phyloP scores from a whole-genome alignment of 2,329 filamentous ascomycete genomes.

The Sclerotinia minor region DNA sequence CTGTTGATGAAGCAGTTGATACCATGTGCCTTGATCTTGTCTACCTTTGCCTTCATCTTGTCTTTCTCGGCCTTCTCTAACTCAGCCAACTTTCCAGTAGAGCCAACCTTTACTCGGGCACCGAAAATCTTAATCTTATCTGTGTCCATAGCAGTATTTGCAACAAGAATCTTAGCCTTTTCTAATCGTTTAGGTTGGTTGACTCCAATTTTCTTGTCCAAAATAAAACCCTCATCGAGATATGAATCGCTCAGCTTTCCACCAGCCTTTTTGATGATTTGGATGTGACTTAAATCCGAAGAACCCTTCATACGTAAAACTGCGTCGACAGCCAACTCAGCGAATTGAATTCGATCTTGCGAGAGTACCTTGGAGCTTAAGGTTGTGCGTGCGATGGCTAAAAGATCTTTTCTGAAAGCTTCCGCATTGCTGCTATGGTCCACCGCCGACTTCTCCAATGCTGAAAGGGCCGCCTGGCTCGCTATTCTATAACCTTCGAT shows the following conservation, averaged over 20 bases:
- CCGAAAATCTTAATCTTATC: conserved; percentile 99
- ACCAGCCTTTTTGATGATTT: conserved; percentile 99
- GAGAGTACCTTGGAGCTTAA: conserved; percentile 95
- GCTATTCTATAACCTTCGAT: conserved; percentile 99
- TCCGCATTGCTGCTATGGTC: conserved; percentile 83
- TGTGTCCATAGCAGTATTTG: conserved; percentile 98
- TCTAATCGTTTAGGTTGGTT: conserved; percentile 97
- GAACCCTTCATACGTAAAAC: conserved; percentile 87
- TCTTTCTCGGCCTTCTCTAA: conserved; percentile 97
- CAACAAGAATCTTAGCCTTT: conserved; percentile 96
- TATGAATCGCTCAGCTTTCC: conserved; percentile 98
- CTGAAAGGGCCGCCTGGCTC: conserved; percentile 80
- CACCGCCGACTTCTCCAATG: conserved; percentile 79
- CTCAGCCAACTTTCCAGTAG: conserved; percentile 95
- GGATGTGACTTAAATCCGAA: conserved; percentile 93
- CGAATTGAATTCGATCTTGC: conserved; percentile 91
- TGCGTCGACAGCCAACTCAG: conserved; percentile 85
- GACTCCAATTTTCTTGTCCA: conserved; percentile 98
- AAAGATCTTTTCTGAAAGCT: conserved; percentile 84
- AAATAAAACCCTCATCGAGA: conserved; percentile 94
- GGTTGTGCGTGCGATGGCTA: conserved; percentile 90
- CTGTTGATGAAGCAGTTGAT: conserved; percentile 99
- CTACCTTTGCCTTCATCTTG: conserved; percentile 99
- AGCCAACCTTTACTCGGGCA: conserved; percentile 92
- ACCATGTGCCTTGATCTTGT: conserved; percentile 96